Base-by-base conservation (phyloP, 2,329 filamentous ascomycete genomes). In the Ophiocordyceps sinensis region DNA sequence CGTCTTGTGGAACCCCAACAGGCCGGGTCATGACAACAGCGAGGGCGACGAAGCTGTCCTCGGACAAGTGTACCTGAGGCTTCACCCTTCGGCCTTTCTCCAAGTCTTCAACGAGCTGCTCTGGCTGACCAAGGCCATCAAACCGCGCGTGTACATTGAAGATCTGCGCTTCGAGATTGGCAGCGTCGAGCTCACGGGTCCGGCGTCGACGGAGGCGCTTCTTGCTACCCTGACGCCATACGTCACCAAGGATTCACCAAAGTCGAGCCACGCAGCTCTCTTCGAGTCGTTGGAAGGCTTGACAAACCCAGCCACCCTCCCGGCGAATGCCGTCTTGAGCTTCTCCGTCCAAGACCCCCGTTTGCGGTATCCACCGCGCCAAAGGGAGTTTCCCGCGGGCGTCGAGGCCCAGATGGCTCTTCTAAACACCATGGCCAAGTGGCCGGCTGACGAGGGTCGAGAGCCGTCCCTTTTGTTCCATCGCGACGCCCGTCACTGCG, bases 331-430 rank as follows among this genome's bases (percentile, higher is more conserved):
- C 2, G 57, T 91, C 4, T 64, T 96, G 4, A 69, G 74, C 0
- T 91, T 96, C 55, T 69, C 77, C 3, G 67, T 83, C 4, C 70
- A 77, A 41, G 91, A 98, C 54, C 87, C 89, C 28, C 79, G 89
- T 9, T 70, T 96, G 14, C 71, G 73, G 43, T 82, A 87, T 54
- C 88, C 88, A 10, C 82, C 84, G 2, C 71, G 71, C 39, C 72
- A 68, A 35, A 55, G 73, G 21, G 55, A 63, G n/a, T 50, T 60
- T 29, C 58, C 66, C 10, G 60, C 66, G 14, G 54, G 59, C 40
- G 54, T 62, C 26, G 53, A 61, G 19, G 45, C 55, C 3, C 57
- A 61, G 34, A 48, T 58, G 28, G 51, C 53, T 3, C 60, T 88
- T 11, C 64, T 83, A 6, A 65, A 81, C 38, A 60, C 70, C 3